Base-by-base conservation (phyloP, 495 filamentous ascomycete species). In the Rostrohypoxylon terebratum region DNA sequence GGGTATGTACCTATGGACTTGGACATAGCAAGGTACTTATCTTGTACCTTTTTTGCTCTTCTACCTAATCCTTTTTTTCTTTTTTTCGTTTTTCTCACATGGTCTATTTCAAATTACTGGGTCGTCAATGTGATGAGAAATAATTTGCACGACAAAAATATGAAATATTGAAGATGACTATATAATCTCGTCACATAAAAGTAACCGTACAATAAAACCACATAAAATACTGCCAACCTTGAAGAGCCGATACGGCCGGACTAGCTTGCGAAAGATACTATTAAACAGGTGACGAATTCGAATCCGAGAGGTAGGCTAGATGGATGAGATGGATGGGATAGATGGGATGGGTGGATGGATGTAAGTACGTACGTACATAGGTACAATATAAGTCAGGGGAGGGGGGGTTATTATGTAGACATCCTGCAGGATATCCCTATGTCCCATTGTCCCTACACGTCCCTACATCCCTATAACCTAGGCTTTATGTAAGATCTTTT, bases 401-500 rank as follows among this genome's bases (percentile, higher is more conserved):
- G n/a, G n/a, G n/a, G n/a, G n/a, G n/a, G n/a, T n/a, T n/a, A n/a
- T n/a, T n/a, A n/a, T n/a, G n/a, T n/a, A n/a, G n/a, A n/a, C 13
- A 38, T 3, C 8, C 11, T 38, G 34, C 9, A 38, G 1, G 3
- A 28, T 3, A 5, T 28, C 28, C 28, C 28, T 28, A 28, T 28
- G 28, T 28, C 28, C 28, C 3, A 5, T n/a, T n/a, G n/a, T n/a
- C n/a, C n/a, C n/a, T n/a, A n/a, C n/a, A n/a, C n/a, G n/a, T n/a
- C n/a, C n/a, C n/a, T n/a, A n/a, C n/a, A n/a, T 28, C 28, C 34
- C 34, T 42, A 33, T 34, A 23, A 31, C 48, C 23, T 53, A 31
- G 23, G 38, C 34, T 59, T 20, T 20, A 38, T 8, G n/a, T 48
- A 25, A n/a, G 59, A 44, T 51, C 54, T 68, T 44, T 59, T 61